Percentiles rank a stretch among this genome's conserved stretches.
These are phyloP conservation scores for Hanseniaspora thailandica DNA, from an alignment of 805 yeast species.

Conservation along the genomic window DNA sequence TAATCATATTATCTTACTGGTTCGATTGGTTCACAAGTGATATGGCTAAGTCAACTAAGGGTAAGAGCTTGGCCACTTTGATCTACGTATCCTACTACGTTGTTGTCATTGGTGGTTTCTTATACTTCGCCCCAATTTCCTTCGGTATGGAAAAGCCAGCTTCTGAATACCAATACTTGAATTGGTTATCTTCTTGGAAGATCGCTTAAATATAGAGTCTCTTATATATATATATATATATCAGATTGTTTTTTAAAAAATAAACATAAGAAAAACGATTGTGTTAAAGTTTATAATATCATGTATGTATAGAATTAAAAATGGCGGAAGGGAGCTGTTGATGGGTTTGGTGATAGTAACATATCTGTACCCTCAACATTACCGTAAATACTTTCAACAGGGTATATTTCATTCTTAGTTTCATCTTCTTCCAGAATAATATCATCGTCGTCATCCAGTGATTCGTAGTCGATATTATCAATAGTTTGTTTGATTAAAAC, in stretches of 20 bases:
- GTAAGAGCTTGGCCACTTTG: slow-evolving; percentile 21
- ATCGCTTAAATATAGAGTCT: slow-evolving; percentile 21
- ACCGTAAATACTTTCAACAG: slow-evolving; percentile 27
- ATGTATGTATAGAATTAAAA: not conserved
- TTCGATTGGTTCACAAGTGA: slow-evolving; percentile 36
- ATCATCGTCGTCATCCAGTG: not conserved
- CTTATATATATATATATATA: not conserved
- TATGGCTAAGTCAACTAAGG: slow-evolving; percentile 24
- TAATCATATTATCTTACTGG: slow-evolving; percentile 43
- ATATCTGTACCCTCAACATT: slow-evolving; percentile 22
- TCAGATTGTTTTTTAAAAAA: not conserved
- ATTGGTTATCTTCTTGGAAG: slow-evolving; percentile 42
- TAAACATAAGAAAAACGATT: not conserved
- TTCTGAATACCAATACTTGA: slow-evolving; percentile 32
- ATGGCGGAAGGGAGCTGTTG: slow-evolving; percentile 19
- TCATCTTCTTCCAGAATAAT: not conserved
- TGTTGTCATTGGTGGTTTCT: slow-evolving; percentile 42
- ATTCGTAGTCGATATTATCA: not conserved
- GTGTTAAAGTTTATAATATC: too few relatives aligned
- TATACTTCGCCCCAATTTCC: slow-evolving; percentile 49
- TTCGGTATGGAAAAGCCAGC: slow-evolving; percentile 52
- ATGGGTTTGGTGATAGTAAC: slow-evolving; percentile 22
- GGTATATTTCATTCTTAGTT: slow-evolving; percentile 16
- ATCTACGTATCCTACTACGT: slow-evolving; percentile 35
- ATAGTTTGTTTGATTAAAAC: not conserved